Evolutionary conservation across 352 stramenopile genomes (phyloP).

Genomic region (Thraustotheca clavata): DNA sequence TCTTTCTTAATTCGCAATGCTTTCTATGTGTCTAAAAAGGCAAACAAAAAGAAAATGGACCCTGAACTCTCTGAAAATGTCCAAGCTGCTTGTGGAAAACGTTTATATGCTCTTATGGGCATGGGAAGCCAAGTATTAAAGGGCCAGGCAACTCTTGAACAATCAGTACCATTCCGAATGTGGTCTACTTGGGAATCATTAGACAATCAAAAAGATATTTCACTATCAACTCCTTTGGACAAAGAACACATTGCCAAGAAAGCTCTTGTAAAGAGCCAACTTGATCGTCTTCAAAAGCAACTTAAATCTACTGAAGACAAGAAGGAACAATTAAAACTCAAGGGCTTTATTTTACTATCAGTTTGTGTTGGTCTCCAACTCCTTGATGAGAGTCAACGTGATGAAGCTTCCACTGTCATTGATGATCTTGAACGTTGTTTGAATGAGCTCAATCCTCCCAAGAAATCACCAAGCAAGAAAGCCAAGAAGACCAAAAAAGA

Average conservation of each 20-base stretch:
- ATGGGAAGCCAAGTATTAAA: constrained; percentile 33
- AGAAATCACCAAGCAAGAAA: constrained; percentile 31
- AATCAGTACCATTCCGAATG: constrained; percentile 42
- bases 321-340: constrained; percentile 30
- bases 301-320: constrained; percentile 22
- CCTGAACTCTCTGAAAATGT: constrained; percentile 45
- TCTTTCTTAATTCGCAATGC: constrained; percentile 61
- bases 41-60: constrained; percentile 41
- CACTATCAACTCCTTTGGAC: constrained; percentile 35
- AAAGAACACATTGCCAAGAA: constrained; percentile 31
- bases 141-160: constrained; percentile 22
- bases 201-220: constrained; percentile 18
- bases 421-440: constrained; percentile 68
- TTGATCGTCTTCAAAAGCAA: neutral
- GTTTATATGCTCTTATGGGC: constrained; percentile 55
- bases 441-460: constrained; percentile 31
- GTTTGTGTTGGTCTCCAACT: constrained; percentile 69
- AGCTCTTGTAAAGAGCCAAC: constrained; percentile 24
- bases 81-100: constrained; percentile 41
- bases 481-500: constrained; percentile 21
- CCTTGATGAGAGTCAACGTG: constrained; percentile 52
- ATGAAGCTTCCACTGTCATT: constrained; percentile 43
- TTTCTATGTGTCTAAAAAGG: constrained; percentile 41
- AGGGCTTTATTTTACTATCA: constrained; percentile 65
- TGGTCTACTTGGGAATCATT: constrained; percentile 35